Conservation (phyloP, 139 green algal genomes). For the Choricystis sp. region DNA sequence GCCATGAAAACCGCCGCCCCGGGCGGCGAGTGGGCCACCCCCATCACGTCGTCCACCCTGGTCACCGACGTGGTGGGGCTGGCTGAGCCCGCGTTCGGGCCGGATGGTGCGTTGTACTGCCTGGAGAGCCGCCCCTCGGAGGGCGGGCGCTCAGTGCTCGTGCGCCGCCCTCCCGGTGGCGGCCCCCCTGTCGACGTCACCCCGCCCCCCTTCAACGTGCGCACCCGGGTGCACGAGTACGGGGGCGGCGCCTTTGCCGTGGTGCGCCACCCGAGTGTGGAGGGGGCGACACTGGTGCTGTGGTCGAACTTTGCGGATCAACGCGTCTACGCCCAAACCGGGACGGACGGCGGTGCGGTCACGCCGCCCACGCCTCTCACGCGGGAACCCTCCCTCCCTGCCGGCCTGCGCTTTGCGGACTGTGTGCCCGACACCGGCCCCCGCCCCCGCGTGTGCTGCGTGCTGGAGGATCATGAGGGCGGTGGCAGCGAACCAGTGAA, state of each 20-base stretch:
- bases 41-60: slow-evolving; percentile 28
- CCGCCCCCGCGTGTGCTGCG: slow-evolving; percentile 7
- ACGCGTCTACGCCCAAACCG: slow-evolving; percentile 36
- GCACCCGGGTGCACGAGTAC: slow-evolving; percentile 56
- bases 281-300: slow-evolving; percentile 14
- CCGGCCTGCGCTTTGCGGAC: slow-evolving; percentile 38
- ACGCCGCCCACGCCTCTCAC: slow-evolving; percentile 1
- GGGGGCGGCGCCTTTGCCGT: slow-evolving; percentile 38
- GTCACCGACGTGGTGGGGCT: slow-evolving; percentile 21
- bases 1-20: neutral
- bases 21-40: slow-evolving; percentile 34
- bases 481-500: slow-evolving; percentile 23
- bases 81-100: slow-evolving; percentile 7
- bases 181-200: slow-evolving; percentile 29
- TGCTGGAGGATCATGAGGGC: slow-evolving; percentile 40
- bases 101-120: slow-evolving; percentile 31
- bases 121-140: slow-evolving; percentile 43
- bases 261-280: neutral
- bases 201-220: slow-evolving; percentile 40
- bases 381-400: slow-evolving; percentile 11
- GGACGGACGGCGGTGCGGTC: slow-evolving; percentile 1
- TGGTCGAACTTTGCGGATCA: slow-evolving; percentile 64
- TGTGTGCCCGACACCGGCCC: slow-evolving; percentile 18
- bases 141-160: slow-evolving; percentile 39
- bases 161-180: slow-evolving; percentile 13